These are phyloP conservation scores for Paracoccidioides brasiliensis DNA, from an alignment of 2,329 filamentous ascomycete genomes.

Conservation along the genomic window DNA sequence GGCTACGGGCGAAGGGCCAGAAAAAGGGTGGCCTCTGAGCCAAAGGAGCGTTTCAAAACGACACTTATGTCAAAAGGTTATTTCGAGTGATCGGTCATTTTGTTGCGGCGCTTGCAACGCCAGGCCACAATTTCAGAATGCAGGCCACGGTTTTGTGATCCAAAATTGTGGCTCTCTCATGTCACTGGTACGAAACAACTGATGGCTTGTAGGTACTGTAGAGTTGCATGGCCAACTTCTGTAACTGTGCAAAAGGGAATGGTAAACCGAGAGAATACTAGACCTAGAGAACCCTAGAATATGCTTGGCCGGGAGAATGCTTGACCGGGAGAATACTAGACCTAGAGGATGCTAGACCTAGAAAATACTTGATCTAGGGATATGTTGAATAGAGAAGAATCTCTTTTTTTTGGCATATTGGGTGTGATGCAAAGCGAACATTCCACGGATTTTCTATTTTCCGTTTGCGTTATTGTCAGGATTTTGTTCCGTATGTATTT, in stretches of 20 bases:
- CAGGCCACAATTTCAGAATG: not conserved
- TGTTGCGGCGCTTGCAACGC: not conserved
- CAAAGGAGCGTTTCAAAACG: not conserved
- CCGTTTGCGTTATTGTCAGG: no score
- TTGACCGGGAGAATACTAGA: not conserved
- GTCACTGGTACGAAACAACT: not conserved
- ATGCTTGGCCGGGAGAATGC: not conserved
- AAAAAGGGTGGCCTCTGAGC: no score
- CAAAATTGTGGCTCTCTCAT: not conserved
- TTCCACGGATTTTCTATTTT: no score
- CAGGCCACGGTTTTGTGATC: not conserved
- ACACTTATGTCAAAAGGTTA: not conserved
- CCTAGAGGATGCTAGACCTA: not conserved
- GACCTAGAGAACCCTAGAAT: not conserved
- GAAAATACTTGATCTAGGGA: not conserved
- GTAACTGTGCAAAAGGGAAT: not conserved
- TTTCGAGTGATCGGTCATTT: slow-evolving; percentile 1
- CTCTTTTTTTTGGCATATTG: no score
- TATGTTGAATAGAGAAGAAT: no score
- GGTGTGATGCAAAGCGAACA: no score
- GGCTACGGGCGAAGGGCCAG: not conserved
- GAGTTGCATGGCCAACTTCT: not conserved
- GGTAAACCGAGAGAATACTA: not conserved
- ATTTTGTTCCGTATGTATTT: no score
- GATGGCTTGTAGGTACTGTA: not conserved